phyloP scores from a whole-genome alignment of 208 protist species.

The Acanthamoeba royreba region DNA sequence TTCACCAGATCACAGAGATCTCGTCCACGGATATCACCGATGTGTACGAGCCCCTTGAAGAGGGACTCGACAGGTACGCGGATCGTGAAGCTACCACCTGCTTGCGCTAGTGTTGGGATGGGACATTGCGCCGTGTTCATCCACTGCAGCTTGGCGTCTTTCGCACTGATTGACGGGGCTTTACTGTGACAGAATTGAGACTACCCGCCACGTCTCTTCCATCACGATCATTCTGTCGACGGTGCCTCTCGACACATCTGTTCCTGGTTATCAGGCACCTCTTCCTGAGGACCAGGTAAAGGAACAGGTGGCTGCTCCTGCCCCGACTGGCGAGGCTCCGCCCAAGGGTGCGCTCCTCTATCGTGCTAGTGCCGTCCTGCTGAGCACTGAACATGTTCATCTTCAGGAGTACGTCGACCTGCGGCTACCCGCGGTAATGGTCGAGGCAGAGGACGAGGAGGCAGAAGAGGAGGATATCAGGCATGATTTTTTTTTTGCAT shows the following conservation, averaged over 20 bases:
- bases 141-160: too few species aligned
- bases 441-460: not conserved
- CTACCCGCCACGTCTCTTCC: conserved; percentile 41
- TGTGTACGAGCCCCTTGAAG: conserved; percentile 43
- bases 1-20: conserved; percentile 36
- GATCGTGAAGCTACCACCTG: too few species aligned
- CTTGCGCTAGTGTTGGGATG: not conserved
- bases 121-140: not conserved
- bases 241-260: not conserved
- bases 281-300: conserved; percentile 23
- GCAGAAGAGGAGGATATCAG: not conserved
- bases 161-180: too few species aligned
- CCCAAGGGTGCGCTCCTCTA: not conserved
- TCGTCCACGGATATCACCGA: conserved; percentile 25
- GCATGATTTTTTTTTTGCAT: not conserved
- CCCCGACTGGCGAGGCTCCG: not conserved
- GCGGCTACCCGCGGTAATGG: not conserved
- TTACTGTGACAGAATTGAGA: conserved; percentile 50
- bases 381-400: not conserved
- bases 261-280: conserved; percentile 38
- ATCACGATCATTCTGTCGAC: conserved; percentile 45
- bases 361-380: too few species aligned
- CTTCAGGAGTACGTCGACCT: not conserved
- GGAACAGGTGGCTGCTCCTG: not conserved
- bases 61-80: conserved; percentile 32